Base-by-base conservation (phyloP, 495 filamentous ascomycete species). In the Cercophora newfieldiana region DNA sequence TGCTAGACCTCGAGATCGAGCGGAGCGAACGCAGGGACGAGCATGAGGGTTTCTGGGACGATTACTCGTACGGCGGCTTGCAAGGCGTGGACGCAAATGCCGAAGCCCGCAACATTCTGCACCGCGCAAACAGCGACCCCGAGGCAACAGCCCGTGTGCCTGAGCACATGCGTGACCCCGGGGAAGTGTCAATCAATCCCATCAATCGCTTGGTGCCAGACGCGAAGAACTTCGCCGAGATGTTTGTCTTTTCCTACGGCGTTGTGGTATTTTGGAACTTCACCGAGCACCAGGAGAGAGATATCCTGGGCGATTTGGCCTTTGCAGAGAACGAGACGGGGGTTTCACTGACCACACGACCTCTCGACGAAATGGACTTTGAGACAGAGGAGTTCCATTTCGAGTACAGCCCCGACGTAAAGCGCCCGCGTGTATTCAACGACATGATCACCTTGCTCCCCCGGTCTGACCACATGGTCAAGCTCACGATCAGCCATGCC, bases 211-310 rank as follows among this genome's bases (percentile, higher is more conserved):
- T 90, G 28, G 77, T 84, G 10, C 85, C 89, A 12, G 86, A 94
- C 69, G 85, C 85, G 1, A 84, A 89, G 61, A 79, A 83, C 29
- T 94, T 97, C 69, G 96, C 90, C 25, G 95, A 99, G 77, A 93
- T 99, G 91, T 98, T 97, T 74, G 90, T 98, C 62, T 98, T 97
- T 77, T 94, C 90, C 24, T 99, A 99, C 75, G 95, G 95, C 10
- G 96, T 99, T 1, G 94, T 93, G 0, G 95, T 99, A 18, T 97
- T 98, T 74, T 99, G 95, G 95, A 98, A 98, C 74, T 95, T 98
- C 71, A 93, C 93, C 18, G 93, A 97, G 73, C 85, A 86, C 55
- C 95, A 98, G 76, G 95, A 99, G 74, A 98, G 97, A 75, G 94
- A 97, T 73, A 90, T 98, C 50, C 85, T 99, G 28, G 96, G 95